phyloP scores from a whole-genome alignment of 768 basidiomycete genomes.

The Xanthoconium purpureum region DNA sequence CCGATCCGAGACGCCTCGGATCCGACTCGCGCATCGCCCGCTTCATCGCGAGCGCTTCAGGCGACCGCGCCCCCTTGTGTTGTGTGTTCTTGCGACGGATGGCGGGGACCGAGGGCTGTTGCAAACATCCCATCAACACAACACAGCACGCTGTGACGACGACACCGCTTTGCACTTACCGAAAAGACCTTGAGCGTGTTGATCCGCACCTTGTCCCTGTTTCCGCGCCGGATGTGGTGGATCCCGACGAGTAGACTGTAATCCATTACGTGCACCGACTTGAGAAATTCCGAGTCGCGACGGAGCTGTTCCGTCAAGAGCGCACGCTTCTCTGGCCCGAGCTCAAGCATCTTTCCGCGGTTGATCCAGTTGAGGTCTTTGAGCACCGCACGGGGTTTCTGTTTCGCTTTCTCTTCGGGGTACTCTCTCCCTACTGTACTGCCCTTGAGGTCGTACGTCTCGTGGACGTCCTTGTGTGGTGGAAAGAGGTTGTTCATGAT shows the following conservation, averaged over 20 bases:
- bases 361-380: constrained; percentile 98
- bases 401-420: constrained; percentile 71
- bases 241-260: constrained; percentile 94
- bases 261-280: constrained; percentile 87
- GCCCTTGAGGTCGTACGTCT: constrained; percentile 96
- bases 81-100: constrained; percentile 61
- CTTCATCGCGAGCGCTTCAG: constrained; percentile 81
- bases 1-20: constrained; percentile 61
- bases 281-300: constrained; percentile 83
- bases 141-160: neutral
- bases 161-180: constrained; percentile 43
- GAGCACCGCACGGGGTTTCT: constrained; percentile 84
- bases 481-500: constrained; percentile 99
- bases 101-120: constrained; percentile 66
- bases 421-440: constrained; percentile 87
- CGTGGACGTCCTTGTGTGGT: constrained; percentile 94
- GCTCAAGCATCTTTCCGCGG: constrained; percentile 67
- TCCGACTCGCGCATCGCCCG: constrained; percentile 84
- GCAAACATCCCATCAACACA: neutral
- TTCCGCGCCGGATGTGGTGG: constrained; percentile 87
- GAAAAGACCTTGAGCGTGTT: constrained; percentile 92
- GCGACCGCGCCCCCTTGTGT: constrained; percentile 52
- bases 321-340: constrained; percentile 96
- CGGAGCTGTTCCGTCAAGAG: constrained; percentile 87
- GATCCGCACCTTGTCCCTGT: constrained; percentile 85